Conservation (phyloP, 2,329 filamentous ascomycete species). For the Apiospora aurea region DNA sequence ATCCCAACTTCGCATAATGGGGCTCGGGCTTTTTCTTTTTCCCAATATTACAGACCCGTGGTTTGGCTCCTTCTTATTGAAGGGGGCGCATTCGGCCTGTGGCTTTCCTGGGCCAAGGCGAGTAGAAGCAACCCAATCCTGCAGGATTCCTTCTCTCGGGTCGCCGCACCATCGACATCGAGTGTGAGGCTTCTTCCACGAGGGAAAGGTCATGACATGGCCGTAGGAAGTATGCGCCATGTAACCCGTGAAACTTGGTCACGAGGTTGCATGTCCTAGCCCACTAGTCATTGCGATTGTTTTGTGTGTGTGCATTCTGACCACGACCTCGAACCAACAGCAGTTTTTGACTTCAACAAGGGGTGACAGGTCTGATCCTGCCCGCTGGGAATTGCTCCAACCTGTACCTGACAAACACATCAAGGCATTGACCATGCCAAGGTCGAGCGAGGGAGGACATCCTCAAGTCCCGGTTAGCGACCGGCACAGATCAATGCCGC, state of each 20-base stretch:
- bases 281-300: neutral
- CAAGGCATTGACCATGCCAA: neutral
- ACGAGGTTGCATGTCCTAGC: neutral
- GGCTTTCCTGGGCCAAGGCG: neutral
- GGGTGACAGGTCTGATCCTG: neutral
- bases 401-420: neutral
- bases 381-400: neutral
- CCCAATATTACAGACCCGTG: neutral
- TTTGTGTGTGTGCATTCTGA: slow-evolving; percentile 12
- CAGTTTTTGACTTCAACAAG: neutral
- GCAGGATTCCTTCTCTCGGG: neutral
- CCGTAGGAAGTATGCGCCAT: neutral
- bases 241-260: neutral
- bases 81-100: neutral
- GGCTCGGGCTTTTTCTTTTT: neutral
- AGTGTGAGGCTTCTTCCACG: neutral
- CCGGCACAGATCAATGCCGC: neutral
- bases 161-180: neutral
- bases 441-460: neutral
- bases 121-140: neutral
- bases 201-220: neutral
- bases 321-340: slow-evolving; percentile 6
- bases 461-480: neutral
- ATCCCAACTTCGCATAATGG: too few relatives aligned
- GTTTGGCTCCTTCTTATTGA: neutral